A percentile compares a stretch with the other conserved stretches of the same genome.
Conservation (phyloP, 1,139 yeast species). For the Yamadazyma triangularis region DNA sequence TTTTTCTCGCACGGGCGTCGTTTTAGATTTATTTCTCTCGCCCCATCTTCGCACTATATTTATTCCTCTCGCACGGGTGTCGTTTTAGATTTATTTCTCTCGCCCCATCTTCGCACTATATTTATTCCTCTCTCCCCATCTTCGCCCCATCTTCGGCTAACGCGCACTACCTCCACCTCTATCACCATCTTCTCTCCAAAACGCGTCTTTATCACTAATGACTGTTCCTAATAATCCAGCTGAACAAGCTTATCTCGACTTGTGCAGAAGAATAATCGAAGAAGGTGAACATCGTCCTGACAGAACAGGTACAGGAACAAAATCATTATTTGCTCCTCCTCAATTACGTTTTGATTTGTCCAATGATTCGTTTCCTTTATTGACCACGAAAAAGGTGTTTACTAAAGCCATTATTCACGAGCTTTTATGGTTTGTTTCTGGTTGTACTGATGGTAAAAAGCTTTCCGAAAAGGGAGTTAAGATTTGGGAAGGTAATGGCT, state of each 20-base stretch:
- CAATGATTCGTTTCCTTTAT: conserved; percentile 72
- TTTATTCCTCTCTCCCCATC: too few relatives aligned
- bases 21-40: too few relatives aligned
- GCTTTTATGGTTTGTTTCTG: conserved; percentile 86
- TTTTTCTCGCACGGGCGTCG: too few relatives aligned
- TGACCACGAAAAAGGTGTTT: conserved; percentile 91
- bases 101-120: too few relatives aligned
- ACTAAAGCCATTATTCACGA: conserved; percentile 87
- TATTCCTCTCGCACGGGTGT: too few relatives aligned
- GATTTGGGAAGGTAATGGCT: conserved; percentile 99
- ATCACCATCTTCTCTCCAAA: too few relatives aligned
- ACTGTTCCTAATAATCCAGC: conserved; percentile 37
- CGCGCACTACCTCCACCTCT: too few relatives aligned
- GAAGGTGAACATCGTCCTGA: conserved; percentile 92
- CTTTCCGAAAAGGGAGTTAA: conserved; percentile 80
- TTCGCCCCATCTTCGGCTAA: too few relatives aligned
- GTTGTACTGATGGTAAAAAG: conserved; percentile 82
- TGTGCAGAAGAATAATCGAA: conserved; percentile 69
- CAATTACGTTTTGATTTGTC: conserved; percentile 79
- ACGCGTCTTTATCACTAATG: too few relatives aligned
- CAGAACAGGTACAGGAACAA: conserved; percentile 96
- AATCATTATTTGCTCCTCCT: conserved; percentile 90
- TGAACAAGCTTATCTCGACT: conserved; percentile 82
- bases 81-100: too few relatives aligned
- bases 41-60: too few relatives aligned